Percentiles rank a stretch among this genome's conserved stretches.
phyloP scores from a whole-genome alignment of 352 stramenopile genomes.

The Phytophthora quininea region DNA sequence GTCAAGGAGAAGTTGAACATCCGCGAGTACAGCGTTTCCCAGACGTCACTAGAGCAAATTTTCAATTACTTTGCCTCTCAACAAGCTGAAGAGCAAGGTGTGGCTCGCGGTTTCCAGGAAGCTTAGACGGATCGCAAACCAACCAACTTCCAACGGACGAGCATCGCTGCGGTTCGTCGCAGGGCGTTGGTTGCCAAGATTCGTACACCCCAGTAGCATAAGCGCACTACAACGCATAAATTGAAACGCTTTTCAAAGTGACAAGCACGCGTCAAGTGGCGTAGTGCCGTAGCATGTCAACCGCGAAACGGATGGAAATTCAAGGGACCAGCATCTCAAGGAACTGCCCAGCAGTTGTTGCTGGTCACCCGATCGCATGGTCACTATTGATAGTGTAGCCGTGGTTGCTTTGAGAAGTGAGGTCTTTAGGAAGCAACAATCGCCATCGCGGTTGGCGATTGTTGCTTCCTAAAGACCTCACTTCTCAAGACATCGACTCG shows the following conservation, averaged over 20 bases:
- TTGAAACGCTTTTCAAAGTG: slow-evolving; percentile 21
- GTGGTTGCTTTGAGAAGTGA: not conserved
- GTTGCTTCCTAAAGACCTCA: not conserved
- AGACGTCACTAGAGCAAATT: slow-evolving; percentile 91
- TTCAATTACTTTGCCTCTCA: slow-evolving; percentile 89
- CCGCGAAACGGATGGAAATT: not conserved
- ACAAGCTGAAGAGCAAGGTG: slow-evolving; percentile 55
- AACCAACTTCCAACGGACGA: not conserved
- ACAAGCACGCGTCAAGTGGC: slow-evolving; percentile 1
- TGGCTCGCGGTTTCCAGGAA: slow-evolving; percentile 43
- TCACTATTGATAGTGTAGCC: slow-evolving; percentile 23
- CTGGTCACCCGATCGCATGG: slow-evolving; percentile 12
- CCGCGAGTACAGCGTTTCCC: slow-evolving; percentile 87
- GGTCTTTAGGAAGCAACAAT: no score
- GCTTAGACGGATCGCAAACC: slow-evolving; percentile 2
- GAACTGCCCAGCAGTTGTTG: no score
- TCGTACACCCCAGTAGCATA: slow-evolving; percentile 3
- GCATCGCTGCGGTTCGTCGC: not conserved
- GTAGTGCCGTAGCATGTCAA: not conserved
- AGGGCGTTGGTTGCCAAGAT: not conserved
- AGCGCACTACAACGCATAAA: slow-evolving; percentile 5
- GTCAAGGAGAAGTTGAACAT: slow-evolving; percentile 65
- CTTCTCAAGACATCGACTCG: slow-evolving; percentile 19
- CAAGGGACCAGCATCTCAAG: not conserved
- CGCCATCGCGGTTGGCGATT: no score